Base-by-base conservation (phyloP, 73 alveolate genomes). In the Paramecium sonneborni region DNA sequence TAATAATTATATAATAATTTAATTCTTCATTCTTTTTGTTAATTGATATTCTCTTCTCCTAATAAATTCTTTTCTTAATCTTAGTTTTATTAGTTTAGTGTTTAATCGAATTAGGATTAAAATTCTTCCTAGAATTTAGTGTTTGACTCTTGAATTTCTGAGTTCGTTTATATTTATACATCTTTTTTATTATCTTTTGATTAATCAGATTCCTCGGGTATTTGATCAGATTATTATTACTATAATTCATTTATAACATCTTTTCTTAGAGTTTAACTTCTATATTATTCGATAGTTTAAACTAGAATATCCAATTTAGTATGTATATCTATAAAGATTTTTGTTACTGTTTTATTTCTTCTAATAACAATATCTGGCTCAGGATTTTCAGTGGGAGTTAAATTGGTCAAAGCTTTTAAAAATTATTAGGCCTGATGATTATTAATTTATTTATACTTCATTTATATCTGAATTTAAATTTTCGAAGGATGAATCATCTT, bases 281-380 rank as follows among this genome's bases (percentile, higher is more conserved):
- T 39, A 18, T 39, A 79, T 79, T 79, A 18, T 24, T 79, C 48
- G 0, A 79, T 41, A n/a, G 90, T 43, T 15, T 26, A 43, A 39
- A 79, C 90, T 24, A 79, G 23, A 14, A 79, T 79, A 44, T 79
- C 90, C 44, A 79, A 23, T 41, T 79, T 79, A 39, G 90, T 79
- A 46, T 79, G 46, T 21, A 79, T 41, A 79, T 79, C 90, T 0
- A 79, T 79, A 30, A 43, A 79, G 24, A 79, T 79, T 12, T 46
- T 39, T 1, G 90, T 79, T 6, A 79, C 74, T 23, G 90, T 79
- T 79, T 34, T 79, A 18, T 79, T 39, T 41, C 55, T 79, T 46
- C 48, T 79, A 21, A 79, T 79, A 38, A 79, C 90, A 79, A 79
- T 79, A 79, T 79, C 90, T 41, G 90, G 90, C 4, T 79, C 90